Conservation (phyloP, 2,329 filamentous ascomycete genomes). For the Aspergillus oerlinghausenensis region DNA sequence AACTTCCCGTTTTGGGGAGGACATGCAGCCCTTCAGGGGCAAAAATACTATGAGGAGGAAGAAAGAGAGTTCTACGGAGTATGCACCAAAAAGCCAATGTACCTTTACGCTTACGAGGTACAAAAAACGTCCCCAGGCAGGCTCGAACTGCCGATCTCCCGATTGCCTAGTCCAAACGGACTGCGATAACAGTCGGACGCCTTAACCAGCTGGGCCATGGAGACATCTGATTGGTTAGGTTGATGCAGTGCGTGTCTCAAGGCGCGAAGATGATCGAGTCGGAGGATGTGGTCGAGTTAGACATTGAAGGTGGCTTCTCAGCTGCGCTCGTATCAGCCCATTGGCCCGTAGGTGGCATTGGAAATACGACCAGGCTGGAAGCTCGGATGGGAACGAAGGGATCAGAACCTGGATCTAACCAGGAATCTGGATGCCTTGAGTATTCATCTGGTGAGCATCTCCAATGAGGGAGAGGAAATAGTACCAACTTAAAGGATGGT, state of each 20-base stretch:
- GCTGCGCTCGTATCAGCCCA: not conserved
- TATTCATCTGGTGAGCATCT: not conserved
- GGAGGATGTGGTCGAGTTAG: not conserved
- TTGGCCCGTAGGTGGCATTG: not conserved
- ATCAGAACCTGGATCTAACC: not conserved
- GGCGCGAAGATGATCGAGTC: not conserved
- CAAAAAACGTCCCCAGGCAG: not conserved
- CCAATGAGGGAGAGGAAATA: too few relatives aligned
- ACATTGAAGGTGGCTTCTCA: not conserved
- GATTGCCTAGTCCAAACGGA: not conserved
- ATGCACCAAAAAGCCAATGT: not conserved
- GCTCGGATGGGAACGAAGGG: not conserved
- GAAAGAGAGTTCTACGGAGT: too few relatives aligned
- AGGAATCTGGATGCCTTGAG: not conserved
- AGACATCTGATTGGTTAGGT: not conserved
- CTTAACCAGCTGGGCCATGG: not conserved
- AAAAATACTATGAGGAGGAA: not conserved
- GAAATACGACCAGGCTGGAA: not conserved
- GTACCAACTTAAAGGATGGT: too few relatives aligned
- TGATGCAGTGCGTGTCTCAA: not conserved
- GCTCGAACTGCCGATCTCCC: not conserved
- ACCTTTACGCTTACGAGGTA: not conserved
- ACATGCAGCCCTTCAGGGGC: not conserved
- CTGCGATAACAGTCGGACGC: not conserved
- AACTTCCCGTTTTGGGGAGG: not conserved